Base-by-base conservation (phyloP, 2,329 filamentous ascomycete genomes). In the Teratosphaeria viscida region DNA sequence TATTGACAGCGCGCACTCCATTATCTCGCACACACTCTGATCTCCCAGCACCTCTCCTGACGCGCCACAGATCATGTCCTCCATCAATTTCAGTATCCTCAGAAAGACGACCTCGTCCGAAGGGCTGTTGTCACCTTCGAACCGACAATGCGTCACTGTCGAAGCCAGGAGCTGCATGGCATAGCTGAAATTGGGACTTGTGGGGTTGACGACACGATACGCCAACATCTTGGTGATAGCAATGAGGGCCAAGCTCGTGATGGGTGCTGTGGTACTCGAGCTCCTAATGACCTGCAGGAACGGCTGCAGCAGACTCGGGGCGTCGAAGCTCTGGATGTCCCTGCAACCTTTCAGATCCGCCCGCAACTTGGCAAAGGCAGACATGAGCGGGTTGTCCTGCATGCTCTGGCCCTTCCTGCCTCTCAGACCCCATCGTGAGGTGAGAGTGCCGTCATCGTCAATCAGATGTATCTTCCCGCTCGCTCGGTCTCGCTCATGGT, bases 11-110 rank as follows among this genome's bases (percentile, higher is more conserved):
- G 92, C 94, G 1, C 91, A 92, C 73, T 96, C 94, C 92, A 99
- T 97, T 91, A 99, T 97, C 73, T 96, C 91, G 72, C 95, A 99
- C 11, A 99, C 91, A 71, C 92, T 97, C 76, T 97, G 92, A 69
- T 99, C 94, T 60, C 92, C 95, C n/a, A 99, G 79, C 11, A 97
- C 84, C 65, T 95, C 88, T 43, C 94, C 94, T 34, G 92, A 91
- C 0, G 92, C 90, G 0, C 94, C 90, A 16, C 92, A 95, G 68
- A 99, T 87, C 88, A 99, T 96, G 69, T 91, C 89, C 75, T 99
- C 94, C 94, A 99, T 99, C 54, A 99, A 82, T 71, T 96, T 94
- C 61, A 99, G 76, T 68, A 99, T 97, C 76, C 95, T 88, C 59
- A 97, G 79, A 58, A 97, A 81, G 14, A 99, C 95, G 57, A 97